Evolutionary conservation across 352 stramenopile genomes (phyloP), one percentile per base, ranked within the genome.

Genomic region (Pseudoperonospora humuli): DNA sequence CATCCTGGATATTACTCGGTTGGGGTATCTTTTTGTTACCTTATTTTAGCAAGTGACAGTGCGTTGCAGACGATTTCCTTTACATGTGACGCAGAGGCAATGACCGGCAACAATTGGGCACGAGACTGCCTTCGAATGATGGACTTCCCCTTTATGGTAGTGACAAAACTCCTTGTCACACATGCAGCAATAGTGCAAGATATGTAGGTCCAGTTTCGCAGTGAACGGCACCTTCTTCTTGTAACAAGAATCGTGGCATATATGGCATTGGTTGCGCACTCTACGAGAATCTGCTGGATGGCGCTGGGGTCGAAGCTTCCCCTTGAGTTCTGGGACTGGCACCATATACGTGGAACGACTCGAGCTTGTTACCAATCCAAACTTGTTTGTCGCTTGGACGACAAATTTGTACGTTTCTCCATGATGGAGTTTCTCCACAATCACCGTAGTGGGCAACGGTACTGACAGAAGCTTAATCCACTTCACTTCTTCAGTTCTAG

Each of bases 341-440:
- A 89, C 80, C 80, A 92, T 89, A 42, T 88, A 92, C 21, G 80
- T 90, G 42, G 80, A 92, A 7, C 75, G 75, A 27, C 75, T 86
- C 13, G 80, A 92, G 35, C 64, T 69, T 7, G 70, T 80, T 14
- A 87, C 65, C 28, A 90, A 50, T 0, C 80, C 80, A 38, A 92
- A 92, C 19, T 70, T 54, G 48, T 92, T 92, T 7, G 77, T 90
- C 13, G 80, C 75, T 43, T 92, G 73, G 4, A 92, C 80, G 8
- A 84, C 67, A 43, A 92, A 80, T 39, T 87, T 88, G 65, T 90
- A 92, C 28, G 80, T 92, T 44, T 90, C 77, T 6, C 80, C 80
- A 27, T 88, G 75, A 26, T 67, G 46, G 19, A 92, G 45, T 17
- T 87, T 78, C 11, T 81, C 59, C 29, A 90, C 54, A 0, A 39